Evolutionary conservation across 371 early-diverging fungal species (phyloP).

Genomic region (Apophysomyces ossiformis): DNA sequence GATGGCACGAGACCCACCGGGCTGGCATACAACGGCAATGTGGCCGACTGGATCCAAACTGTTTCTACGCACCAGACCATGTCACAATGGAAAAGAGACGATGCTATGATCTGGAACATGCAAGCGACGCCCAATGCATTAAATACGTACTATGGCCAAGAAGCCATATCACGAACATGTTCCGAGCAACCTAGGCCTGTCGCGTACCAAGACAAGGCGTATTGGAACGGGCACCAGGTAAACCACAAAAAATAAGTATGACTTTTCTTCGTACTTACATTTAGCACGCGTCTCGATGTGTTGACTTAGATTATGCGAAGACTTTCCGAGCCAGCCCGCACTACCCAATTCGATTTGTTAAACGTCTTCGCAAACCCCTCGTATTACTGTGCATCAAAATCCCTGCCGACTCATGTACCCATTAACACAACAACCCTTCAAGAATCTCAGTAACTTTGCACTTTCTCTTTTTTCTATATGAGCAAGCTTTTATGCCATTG

Average conservation of each 20-base stretch:
- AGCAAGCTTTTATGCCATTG: background rate
- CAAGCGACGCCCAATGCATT: constrained; percentile 10
- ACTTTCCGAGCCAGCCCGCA: background rate
- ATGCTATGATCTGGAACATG: constrained; percentile 8
- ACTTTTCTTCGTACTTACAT: no score
- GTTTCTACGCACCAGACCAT: constrained; percentile 10
- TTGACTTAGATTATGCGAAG: background rate
- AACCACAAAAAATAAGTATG: background rate
- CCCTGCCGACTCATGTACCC: background rate
- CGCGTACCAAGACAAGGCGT: constrained; percentile 15
- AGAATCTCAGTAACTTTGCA: background rate
- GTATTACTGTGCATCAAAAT: background rate
- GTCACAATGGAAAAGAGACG: background rate
- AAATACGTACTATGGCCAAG: constrained; percentile 12
- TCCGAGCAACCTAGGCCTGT: background rate
- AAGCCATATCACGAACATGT: background rate
- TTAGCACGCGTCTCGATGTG: background rate
- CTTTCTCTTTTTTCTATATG: background rate
- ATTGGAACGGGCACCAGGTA: background rate
- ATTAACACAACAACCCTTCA: background rate
- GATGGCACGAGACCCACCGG: constrained; percentile 14
- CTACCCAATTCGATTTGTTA: background rate
- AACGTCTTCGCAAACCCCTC: background rate
- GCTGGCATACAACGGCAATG: constrained; percentile 13
- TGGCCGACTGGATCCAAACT: constrained; percentile 20